These are phyloP conservation scores for Ustilago trichophora DNA, from an alignment of 1,284 basidiomycete species.

Conservation along the genomic window DNA sequence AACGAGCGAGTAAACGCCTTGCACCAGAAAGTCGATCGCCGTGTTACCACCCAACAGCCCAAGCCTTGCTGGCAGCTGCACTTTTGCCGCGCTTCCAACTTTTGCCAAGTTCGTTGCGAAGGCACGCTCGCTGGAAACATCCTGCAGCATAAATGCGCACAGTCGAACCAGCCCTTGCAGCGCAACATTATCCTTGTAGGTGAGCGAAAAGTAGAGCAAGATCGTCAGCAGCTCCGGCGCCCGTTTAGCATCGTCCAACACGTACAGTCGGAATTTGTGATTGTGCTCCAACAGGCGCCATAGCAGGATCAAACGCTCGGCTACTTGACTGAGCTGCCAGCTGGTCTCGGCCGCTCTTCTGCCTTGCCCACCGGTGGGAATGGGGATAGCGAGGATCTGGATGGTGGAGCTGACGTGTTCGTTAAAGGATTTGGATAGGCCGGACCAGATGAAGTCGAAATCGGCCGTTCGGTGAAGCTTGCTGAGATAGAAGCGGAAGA, in stretches of 20 bases:
- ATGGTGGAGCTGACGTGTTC: conserved; percentile 35
- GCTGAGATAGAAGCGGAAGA: conserved; percentile 59
- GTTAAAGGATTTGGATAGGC: conserved; percentile 36
- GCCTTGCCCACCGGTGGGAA: conserved; percentile 17
- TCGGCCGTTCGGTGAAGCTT: conserved; percentile 62
- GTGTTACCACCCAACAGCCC: conserved; percentile 31
- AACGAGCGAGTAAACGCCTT: conserved; percentile 84
- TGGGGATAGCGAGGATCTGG: conserved; percentile 39
- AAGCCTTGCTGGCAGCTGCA: conserved; percentile 32
- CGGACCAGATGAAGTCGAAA: conserved; percentile 53
- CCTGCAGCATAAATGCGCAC: conserved; percentile 89
- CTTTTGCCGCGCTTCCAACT: conserved; percentile 39
- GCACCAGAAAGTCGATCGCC: conserved; percentile 41
- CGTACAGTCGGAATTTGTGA: conserved; percentile 49
- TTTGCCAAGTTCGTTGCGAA: conserved; percentile 72
- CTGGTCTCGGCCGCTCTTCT: conserved; percentile 29
- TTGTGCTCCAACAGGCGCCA: conserved; percentile 58
- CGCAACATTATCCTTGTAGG: conserved; percentile 70
- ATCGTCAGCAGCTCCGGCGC: conserved; percentile 36
- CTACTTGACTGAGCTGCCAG: conserved; percentile 50
- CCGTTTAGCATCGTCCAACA: conserved; percentile 47
- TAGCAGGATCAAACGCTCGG: conserved; percentile 54
- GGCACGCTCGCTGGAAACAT: conserved; percentile 81
- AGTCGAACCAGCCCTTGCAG: conserved; percentile 89
- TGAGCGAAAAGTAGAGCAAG: conserved; percentile 49